A percentile compares a stretch with the other conserved stretches of the same genome.
Conservation (phyloP, 2,329 filamentous ascomycete genomes). For the Xylaria sp. region DNA sequence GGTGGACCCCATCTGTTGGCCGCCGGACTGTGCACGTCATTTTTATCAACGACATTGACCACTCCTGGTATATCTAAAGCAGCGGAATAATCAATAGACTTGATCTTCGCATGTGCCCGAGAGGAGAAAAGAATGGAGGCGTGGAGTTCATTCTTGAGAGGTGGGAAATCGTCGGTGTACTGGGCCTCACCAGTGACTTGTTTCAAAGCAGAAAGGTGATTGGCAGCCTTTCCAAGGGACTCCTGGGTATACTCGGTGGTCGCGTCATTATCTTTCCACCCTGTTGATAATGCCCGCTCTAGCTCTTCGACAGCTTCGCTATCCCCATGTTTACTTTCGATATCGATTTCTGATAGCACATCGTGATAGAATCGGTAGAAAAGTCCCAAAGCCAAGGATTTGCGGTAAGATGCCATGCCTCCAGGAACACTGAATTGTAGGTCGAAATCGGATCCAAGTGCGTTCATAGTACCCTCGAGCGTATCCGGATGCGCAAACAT, state of each 20-base stretch:
- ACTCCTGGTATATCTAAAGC: constrained; percentile 89
- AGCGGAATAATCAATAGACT: constrained; percentile 77
- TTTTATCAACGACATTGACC: constrained; percentile 82
- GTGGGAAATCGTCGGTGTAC: constrained; percentile 94
- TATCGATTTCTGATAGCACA: constrained; percentile 71
- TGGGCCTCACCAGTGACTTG: constrained; percentile 94
- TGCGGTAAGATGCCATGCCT: constrained; percentile 96
- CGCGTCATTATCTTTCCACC: constrained; percentile 79
- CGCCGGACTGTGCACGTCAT: constrained; percentile 79
- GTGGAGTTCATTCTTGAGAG: constrained; percentile 86
- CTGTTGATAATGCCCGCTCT: constrained; percentile 82
- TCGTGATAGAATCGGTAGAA: constrained; percentile 99
- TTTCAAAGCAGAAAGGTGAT: constrained; percentile 90
- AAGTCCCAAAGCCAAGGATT: constrained; percentile 89
- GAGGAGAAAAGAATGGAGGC: constrained; percentile 89
- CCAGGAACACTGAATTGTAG: constrained; percentile 90
- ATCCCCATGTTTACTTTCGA: constrained; percentile 63
- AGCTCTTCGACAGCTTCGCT: constrained; percentile 83
- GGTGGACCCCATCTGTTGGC: constrained; percentile 94
- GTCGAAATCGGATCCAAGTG: constrained; percentile 89
- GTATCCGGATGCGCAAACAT: constrained; percentile 83
- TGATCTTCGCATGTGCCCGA: constrained; percentile 86
- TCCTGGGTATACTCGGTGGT: constrained; percentile 82
- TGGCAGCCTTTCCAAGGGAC: constrained; percentile 84
- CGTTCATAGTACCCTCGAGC: constrained; percentile 88